Evolutionary conservation across 2,329 filamentous ascomycete genomes (phyloP).

Genomic region (Zasmidium angulare): DNA sequence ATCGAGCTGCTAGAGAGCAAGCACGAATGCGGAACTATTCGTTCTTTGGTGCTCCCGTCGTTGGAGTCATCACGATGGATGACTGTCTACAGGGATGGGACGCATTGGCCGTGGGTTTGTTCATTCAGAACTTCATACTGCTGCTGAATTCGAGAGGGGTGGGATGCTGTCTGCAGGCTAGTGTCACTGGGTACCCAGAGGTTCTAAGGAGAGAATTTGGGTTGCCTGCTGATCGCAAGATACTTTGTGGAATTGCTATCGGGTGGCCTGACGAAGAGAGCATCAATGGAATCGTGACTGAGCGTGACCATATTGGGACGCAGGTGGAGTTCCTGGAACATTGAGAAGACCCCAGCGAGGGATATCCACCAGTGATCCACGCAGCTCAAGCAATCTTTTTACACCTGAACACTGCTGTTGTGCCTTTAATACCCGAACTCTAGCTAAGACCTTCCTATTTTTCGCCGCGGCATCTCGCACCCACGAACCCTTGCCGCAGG

Average conservation of each 20-base stretch:
- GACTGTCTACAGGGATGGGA: conserved; percentile 15
- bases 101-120: conserved; percentile 28
- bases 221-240: conserved; percentile 17
- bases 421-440: too few species aligned
- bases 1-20: conserved; percentile 2
- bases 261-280: conserved; percentile 13
- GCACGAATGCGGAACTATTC: conserved; percentile 23
- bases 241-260: conserved; percentile 28
- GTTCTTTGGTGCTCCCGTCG: conserved; percentile 27
- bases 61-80: conserved; percentile 24
- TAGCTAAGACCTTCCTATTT: too few species aligned
- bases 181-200: conserved; percentile 27
- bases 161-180: conserved; percentile 25
- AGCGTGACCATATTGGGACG: conserved; percentile 8
- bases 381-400: too few species aligned
- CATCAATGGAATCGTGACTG: conserved; percentile 9
- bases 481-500: too few species aligned
- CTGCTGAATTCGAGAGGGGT: conserved; percentile 23
- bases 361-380: too few species aligned
- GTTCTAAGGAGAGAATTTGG: conserved; percentile 22
- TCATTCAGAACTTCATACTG: conserved; percentile 26
- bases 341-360: too few species aligned
- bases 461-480: too few species aligned
- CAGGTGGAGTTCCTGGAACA: conserved; percentile 8
- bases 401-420: too few species aligned